These are phyloP conservation scores for Yamadazyma endophytica DNA, from an alignment of 805 yeast species.

Conservation along the genomic window DNA sequence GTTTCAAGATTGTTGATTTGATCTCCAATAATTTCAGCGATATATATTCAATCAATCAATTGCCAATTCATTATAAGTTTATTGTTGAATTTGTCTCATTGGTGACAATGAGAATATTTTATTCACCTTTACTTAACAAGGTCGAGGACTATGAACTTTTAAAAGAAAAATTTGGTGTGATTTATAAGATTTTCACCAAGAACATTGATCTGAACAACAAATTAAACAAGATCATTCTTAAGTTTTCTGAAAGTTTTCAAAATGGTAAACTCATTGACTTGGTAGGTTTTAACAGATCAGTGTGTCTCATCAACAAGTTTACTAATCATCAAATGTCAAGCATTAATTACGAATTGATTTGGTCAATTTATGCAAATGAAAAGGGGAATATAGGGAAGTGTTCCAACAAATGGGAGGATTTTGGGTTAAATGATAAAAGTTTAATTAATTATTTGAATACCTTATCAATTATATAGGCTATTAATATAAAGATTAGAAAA, in stretches of 20 bases:
- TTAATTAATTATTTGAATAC: conserved; percentile 9
- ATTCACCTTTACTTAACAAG: conserved; percentile 25
- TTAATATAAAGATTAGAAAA: not conserved
- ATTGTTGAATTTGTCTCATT: conserved; percentile 31
- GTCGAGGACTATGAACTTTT: conserved; percentile 21
- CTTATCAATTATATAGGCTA: not conserved
- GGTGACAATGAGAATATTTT: conserved; percentile 26
- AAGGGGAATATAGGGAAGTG: conserved; percentile 5
- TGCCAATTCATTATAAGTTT: conserved; percentile 40
- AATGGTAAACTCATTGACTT: conserved; percentile 8
- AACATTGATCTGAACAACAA: conserved; percentile 18
- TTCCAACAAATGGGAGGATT: conserved; percentile 22
- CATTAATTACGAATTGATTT: conserved; percentile 35
- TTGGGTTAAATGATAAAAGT: conserved; percentile 21
- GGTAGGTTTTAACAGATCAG: conserved; percentile 17
- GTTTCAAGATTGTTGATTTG: conserved; percentile 23
- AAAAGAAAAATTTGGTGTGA: conserved; percentile 19
- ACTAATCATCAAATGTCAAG: conserved; percentile 31
- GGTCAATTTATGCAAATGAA: conserved; percentile 28
- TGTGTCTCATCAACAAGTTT: conserved; percentile 31
- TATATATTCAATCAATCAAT: conserved; percentile 19
- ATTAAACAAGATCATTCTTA: conserved; percentile 19
- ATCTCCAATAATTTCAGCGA: conserved; percentile 16
- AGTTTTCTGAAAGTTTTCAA: conserved; percentile 18
- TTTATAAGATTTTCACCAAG: conserved; percentile 15